A percentile compares a stretch with the other conserved stretches of the same genome.
Evolutionary conservation across 2,329 filamentous ascomycete genomes (phyloP).

Genomic region (Colletotrichum neosansevieriae): DNA sequence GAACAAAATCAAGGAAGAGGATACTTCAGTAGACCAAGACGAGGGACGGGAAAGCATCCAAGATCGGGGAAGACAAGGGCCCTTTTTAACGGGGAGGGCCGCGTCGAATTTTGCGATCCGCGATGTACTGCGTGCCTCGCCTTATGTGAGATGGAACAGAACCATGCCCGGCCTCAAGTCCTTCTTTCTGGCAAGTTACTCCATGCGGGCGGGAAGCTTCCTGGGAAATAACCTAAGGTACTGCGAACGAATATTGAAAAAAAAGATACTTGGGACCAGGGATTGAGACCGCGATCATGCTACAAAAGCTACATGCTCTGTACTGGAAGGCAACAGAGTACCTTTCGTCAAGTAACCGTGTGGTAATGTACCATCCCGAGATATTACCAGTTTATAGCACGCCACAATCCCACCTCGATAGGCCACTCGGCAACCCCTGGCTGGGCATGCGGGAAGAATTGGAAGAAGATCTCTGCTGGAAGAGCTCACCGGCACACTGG

Average conservation of each 20-base stretch:
- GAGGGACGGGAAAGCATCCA: constrained; percentile 17
- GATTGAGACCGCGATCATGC: not conserved
- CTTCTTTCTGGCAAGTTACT: not conserved
- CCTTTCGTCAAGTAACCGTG: no score
- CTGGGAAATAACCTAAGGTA: not conserved
- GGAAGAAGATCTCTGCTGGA: not conserved
- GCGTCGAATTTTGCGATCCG: not conserved
- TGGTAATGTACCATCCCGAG: no score
- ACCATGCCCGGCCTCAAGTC: not conserved
- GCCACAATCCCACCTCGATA: constrained; percentile 15
- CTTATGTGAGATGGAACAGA: no score
- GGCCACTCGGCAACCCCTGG: constrained; percentile 5
- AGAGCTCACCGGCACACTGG: not conserved
- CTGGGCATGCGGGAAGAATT: constrained; percentile 24
- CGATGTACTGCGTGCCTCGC: no score
- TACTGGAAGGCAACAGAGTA: no score
- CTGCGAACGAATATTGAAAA: not conserved
- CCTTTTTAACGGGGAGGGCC: constrained; percentile 8
- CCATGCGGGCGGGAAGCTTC: constrained; percentile 12
- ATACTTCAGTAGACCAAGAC: constrained; percentile 7
- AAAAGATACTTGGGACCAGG: not conserved
- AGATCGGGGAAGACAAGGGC: constrained; percentile 28
- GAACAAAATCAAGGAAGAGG: constrained; percentile 29
- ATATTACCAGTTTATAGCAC: no score
- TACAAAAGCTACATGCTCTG: not conserved